A percentile compares a stretch with the other conserved stretches of the same genome.
These are phyloP conservation scores for Penicillium thymicola DNA, from an alignment of 2,329 filamentous ascomycete species.

Conservation along the genomic window DNA sequence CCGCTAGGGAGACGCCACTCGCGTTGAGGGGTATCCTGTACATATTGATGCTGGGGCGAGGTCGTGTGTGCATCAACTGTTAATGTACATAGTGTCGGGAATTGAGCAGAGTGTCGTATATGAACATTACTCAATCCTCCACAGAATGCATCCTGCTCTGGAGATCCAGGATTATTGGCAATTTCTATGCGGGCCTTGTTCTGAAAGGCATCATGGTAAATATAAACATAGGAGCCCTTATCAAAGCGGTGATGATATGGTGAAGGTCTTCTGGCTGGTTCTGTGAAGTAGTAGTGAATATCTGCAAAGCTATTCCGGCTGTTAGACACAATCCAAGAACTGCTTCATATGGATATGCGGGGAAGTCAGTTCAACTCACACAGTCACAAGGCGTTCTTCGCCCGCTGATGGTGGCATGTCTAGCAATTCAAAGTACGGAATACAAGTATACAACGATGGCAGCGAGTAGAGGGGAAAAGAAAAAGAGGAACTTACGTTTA, in stretches of 20 bases:
- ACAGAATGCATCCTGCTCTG: conserved; percentile 63
- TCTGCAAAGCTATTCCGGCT: conserved; percentile 55
- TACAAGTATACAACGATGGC: not conserved
- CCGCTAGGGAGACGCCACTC: conserved; percentile 58
- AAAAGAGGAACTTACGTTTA: conserved; percentile 7
- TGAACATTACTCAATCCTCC: conserved; percentile 54
- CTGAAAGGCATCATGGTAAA: conserved; percentile 57
- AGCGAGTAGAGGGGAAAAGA: not conserved
- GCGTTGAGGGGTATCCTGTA: conserved; percentile 30
- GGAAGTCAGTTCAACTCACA: conserved; percentile 38
- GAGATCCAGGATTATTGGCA: conserved; percentile 61
- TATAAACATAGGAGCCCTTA: conserved; percentile 62
- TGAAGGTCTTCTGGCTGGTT: conserved; percentile 53
- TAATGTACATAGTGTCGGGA: conserved; percentile 58
- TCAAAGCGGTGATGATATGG: conserved; percentile 58
- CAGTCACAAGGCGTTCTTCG: conserved; percentile 46
- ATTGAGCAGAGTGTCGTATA: conserved; percentile 56
- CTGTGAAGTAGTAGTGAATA: conserved; percentile 61
- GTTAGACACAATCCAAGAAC: conserved; percentile 3
- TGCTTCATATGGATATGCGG: conserved; percentile 12
- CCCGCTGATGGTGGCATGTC: conserved; percentile 47
- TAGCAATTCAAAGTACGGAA: conserved; percentile 3
- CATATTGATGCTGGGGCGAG: conserved; percentile 23
- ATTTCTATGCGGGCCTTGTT: conserved; percentile 58
- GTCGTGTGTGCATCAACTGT: conserved; percentile 47